Evolutionary conservation across 208 protist genomes (phyloP), one percentile per base, ranked within the genome.

Genomic region (Acanthamoeba culbertsoni): DNA sequence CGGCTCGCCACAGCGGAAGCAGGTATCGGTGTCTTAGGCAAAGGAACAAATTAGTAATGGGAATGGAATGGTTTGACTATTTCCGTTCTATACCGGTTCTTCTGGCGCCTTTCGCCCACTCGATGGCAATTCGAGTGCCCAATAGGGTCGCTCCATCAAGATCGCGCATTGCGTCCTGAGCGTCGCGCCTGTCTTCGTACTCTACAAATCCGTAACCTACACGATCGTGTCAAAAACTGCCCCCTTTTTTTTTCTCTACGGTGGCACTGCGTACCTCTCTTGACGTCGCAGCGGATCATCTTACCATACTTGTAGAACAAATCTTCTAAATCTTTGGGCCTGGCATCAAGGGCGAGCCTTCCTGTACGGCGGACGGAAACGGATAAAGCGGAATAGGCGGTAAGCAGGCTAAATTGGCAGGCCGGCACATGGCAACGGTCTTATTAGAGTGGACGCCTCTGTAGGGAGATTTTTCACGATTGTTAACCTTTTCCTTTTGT

Each of bases 291-390:
- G 73, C 92, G 65, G 33, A 33, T 86, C 28, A 94, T 20, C 16
- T 42, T 42, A 40, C 92, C 92, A 75, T 73, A 94, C 71, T 86
- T 86, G 79, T 89, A 86, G 92, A 94, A 94, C 37, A 86, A 48
- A 33, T 94, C 92, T 40, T 94, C 63, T 37, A 94, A 43, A 35
- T 94, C 92, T 18, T 75, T 12, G 28, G 45, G 37, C 8, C 92
- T 10, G 65, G 42, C 28, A 31, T 59, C 43, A 46, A 42, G 45
- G 53, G 92, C 16, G 48, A 94, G 63, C 46, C 92, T 65, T 79
- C 92, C 92, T 65, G 73, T 90, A 57, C 37, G 51, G 55, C 37
- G 53, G 51, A 43, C 53, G 82, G 82, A 26, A 65, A 68, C 59
- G 37, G 79, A 35, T 31, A 89, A 65, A 89, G 48, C 46, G 55